Conservation (phyloP, 768 basidiomycete genomes). For the Cyathus striatus region DNA sequence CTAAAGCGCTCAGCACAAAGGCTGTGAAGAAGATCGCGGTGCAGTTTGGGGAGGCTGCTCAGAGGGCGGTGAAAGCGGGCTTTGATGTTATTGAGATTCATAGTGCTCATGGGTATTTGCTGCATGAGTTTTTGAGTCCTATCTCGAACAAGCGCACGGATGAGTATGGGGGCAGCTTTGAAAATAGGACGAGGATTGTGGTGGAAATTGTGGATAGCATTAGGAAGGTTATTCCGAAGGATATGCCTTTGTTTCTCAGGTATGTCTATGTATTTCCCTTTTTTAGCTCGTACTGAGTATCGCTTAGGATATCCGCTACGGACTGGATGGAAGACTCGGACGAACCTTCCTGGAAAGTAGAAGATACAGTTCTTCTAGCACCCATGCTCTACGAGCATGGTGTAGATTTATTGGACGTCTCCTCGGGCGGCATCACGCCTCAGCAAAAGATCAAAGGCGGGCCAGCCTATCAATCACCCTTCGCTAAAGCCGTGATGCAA, state of each 20-base stretch:
- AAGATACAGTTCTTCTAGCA: conserved; percentile 63
- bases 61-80: conserved; percentile 52
- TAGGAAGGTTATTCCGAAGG: conserved; percentile 49
- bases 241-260: conserved; percentile 73
- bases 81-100: conserved; percentile 62
- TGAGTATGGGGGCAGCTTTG: conserved; percentile 66
- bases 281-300: not conserved
- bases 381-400: conserved; percentile 56
- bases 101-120: conserved; percentile 58
- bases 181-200: conserved; percentile 60
- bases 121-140: conserved; percentile 56
- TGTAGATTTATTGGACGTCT: conserved; percentile 74
- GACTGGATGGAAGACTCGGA: conserved; percentile 67
- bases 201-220: conserved; percentile 63
- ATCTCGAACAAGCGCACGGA: conserved; percentile 58
- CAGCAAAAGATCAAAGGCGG: conserved; percentile 30
- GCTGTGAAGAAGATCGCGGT: conserved; percentile 53
- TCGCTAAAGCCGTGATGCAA: conserved; percentile 49
- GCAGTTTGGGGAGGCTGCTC: conserved; percentile 49
- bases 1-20: conserved; percentile 50
- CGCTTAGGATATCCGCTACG: conserved; percentile 54
- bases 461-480: conserved; percentile 50
- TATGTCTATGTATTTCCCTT: not conserved
- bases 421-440: conserved; percentile 54
- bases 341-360: conserved; percentile 60